phyloP scores from a whole-genome alignment of 2,329 filamentous ascomycete genomes.

The Claviceps fusiformis region DNA sequence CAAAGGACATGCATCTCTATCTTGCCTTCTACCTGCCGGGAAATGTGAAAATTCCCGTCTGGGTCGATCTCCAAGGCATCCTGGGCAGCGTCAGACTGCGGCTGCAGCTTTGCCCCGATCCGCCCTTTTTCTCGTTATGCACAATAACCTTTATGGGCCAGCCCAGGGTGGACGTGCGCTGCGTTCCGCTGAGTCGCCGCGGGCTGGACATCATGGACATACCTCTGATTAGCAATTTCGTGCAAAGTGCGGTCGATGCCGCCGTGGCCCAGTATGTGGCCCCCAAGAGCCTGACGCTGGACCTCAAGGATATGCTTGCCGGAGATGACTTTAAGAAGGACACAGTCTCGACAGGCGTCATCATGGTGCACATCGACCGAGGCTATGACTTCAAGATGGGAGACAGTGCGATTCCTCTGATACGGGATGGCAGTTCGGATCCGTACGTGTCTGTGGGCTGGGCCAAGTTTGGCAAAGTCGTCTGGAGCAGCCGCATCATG shows the following conservation, averaged over 20 bases:
- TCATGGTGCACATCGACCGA: conserved; percentile 52
- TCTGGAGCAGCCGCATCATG: conserved; percentile 49
- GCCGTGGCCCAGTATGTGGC: conserved; percentile 65
- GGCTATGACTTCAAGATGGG: conserved; percentile 60
- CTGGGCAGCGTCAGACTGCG: conserved; percentile 57
- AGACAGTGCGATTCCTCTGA: conserved; percentile 46
- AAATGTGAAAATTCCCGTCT: conserved; percentile 45
- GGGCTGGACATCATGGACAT: conserved; percentile 63
- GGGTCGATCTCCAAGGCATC: conserved; percentile 61
- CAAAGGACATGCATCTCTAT: conserved; percentile 51
- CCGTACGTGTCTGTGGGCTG: conserved; percentile 60
- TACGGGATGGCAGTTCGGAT: conserved; percentile 50
- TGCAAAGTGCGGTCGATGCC: conserved; percentile 60
- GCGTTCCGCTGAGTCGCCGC: conserved; percentile 54
- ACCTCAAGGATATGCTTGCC: conserved; percentile 64
- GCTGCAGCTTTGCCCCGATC: conserved; percentile 61
- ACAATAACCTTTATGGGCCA: conserved; percentile 64
- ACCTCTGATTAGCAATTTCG: conserved; percentile 60
- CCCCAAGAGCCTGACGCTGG: conserved; percentile 59
- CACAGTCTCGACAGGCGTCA: conserved; percentile 47
- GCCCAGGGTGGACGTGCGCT: conserved; percentile 57
- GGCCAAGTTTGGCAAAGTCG: conserved; percentile 61
- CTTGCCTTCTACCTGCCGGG: conserved; percentile 56
- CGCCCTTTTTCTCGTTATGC: conserved; percentile 63
- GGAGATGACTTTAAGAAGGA: conserved; percentile 72